Evolutionary conservation across 345 rosid species (phyloP).

Genomic region (Populus pruinosa): DNA sequence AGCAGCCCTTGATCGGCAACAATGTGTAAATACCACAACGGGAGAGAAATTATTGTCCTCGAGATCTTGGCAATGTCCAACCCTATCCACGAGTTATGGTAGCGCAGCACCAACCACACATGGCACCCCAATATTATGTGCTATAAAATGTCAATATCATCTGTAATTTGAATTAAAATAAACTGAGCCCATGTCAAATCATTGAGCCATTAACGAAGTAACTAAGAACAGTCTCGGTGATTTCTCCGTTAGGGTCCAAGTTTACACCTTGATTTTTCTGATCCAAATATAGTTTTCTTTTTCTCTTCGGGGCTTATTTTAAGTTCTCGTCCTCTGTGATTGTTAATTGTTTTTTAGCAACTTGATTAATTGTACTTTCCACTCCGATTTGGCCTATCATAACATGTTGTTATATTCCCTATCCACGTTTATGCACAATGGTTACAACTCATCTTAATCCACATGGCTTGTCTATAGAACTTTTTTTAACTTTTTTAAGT

Average conservation of each 20-base stretch:
- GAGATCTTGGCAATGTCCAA: too few species aligned
- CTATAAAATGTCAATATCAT: too few species aligned
- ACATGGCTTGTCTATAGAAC: slow-evolving; percentile 23
- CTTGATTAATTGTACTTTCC: slow-evolving; percentile 17
- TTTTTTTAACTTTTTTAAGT: not conserved
- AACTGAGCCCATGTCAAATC: too few species aligned
- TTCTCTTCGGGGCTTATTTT: slow-evolving; percentile 16
- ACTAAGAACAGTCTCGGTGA: slow-evolving; percentile 23
- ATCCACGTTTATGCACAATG: slow-evolving; percentile 69
- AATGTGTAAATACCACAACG: too few species aligned
- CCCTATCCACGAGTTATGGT: too few species aligned
- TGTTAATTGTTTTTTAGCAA: slow-evolving; percentile 5
- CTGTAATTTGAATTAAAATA: too few species aligned
- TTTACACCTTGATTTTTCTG: slow-evolving; percentile 48
- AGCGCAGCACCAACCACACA: too few species aligned
- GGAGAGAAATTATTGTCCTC: too few species aligned
- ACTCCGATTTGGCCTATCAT: slow-evolving; percentile 28
- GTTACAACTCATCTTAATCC: slow-evolving; percentile 55
- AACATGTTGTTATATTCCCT: slow-evolving; percentile 36
- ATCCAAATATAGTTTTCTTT: slow-evolving; percentile 14
- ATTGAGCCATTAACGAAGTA: not conserved
- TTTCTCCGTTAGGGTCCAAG: slow-evolving; percentile 39
- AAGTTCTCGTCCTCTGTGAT: not conserved
- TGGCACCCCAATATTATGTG: too few species aligned
- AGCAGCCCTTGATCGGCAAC: too few species aligned